phyloP scores from a whole-genome alignment of 2,329 filamentous ascomycete genomes.

The Fusarium oligoseptatum region DNA sequence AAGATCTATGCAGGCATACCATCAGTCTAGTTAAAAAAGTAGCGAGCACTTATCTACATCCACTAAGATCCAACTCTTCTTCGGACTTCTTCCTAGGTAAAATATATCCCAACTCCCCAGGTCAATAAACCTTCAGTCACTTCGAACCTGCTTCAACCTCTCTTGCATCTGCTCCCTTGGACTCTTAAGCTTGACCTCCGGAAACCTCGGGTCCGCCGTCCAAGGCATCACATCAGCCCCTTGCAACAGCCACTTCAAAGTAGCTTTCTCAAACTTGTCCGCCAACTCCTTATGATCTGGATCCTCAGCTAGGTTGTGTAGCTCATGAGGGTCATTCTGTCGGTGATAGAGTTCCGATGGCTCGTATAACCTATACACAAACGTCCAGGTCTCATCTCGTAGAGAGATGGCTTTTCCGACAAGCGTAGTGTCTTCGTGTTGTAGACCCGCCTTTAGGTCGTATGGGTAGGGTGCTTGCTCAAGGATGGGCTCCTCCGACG shows the following conservation, averaged over 20 bases:
- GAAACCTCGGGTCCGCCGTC: constrained; percentile 51
- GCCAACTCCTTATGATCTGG: constrained; percentile 41
- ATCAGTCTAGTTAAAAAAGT: too few relatives aligned
- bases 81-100: too few relatives aligned
- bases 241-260: constrained; percentile 55
- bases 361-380: constrained; percentile 61
- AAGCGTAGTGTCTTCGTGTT: constrained; percentile 58
- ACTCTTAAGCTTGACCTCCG: constrained; percentile 50
- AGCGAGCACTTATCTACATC: too few relatives aligned
- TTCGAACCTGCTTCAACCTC: constrained; percentile 25
- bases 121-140: not conserved
- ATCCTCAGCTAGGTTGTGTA: constrained; percentile 54
- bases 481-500: constrained; percentile 59
- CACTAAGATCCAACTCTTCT: too few relatives aligned
- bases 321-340: constrained; percentile 52
- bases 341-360: constrained; percentile 59
- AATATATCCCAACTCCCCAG: too few relatives aligned
- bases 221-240: constrained; percentile 54
- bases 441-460: constrained; percentile 59
- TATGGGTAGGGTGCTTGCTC: constrained; percentile 60
- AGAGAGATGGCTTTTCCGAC: constrained; percentile 59
- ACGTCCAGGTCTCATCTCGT: constrained; percentile 55
- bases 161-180: constrained; percentile 49
- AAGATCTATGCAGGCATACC: too few relatives aligned
- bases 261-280: constrained; percentile 44